Base-by-base conservation (phyloP, 805 yeast species). In the Myxozyma mucilagina region DNA sequence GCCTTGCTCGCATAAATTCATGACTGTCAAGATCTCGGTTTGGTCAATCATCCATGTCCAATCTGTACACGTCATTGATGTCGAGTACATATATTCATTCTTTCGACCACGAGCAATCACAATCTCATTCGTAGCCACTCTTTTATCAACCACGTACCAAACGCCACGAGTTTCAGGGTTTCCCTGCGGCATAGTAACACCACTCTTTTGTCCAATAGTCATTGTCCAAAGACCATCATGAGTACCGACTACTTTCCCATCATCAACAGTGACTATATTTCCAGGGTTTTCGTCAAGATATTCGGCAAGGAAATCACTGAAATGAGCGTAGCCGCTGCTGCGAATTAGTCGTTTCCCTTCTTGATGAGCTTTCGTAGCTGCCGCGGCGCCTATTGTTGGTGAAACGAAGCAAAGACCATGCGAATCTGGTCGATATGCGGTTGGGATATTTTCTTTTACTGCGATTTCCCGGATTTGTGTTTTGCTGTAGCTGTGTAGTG, bases 391-490 rank as follows among this genome's bases (percentile, higher is more conserved):
- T 31, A 54, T 47, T 14, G 34, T 54, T 6, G 69, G 87, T 42
- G 83, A 81, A 8, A 94, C 97, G 78, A 94, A 94, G 72, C 99
- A 94, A 9, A 94, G 79, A 0, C 99, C 99, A 71, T 89, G 96
- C 1, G 97, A 91, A 71, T 94, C 99, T 0, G 90, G 94, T 69
- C 91, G 91, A n/a, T 76, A 71, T 0, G 92, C 90, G 0, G 87
- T 85, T 0, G 84, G 81, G 14, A 90, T 75, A 0, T 77, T 72
- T 39, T 78, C 71, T 1, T 77, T 67, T n/a, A 72, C 64, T 0
- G 98, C 98, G 47, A 89, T 68, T 29, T 78, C 73, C 34, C 98
- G 75, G 1, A 92, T 86, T 67, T 87, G 82, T 0, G 91, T 88
- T 73, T 94, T 94, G 5, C 82, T 76, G 57, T 81, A 79, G 67